Evolutionary conservation across 805 yeast genomes (phyloP), one percentile per base, ranked within the genome.

Genomic region (Starmerella tilneyi): DNA sequence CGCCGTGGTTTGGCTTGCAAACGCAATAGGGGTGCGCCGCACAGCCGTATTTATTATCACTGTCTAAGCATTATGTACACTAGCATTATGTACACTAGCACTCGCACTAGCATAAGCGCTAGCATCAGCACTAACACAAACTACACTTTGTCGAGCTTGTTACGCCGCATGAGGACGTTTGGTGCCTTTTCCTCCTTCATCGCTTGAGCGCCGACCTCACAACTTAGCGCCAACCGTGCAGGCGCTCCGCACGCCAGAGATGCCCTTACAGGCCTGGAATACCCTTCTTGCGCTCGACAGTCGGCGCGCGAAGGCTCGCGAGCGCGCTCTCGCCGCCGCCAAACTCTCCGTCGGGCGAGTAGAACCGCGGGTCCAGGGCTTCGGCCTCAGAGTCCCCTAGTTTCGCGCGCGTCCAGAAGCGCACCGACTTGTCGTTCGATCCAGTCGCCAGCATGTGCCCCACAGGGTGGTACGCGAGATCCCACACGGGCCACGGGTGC

Each of bases 381-480:
- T 49, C 45, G 23, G 40, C 82, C 58, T 74, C 75, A 0, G 84
- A 81, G 65, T 92, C 98, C 54, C 79, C 81, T 2, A 96, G 96
- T 59, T 94, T 72, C 1, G 94, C 81, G 42, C 99, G 71, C 24
- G 88, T 78, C 99, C 99, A 92, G 64, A 94, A 84, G 45, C 96
- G 67, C 20, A 94, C 84, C 5, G 94, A 78, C 59, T 92, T 76
- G 63, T 92, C 99, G 46, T 92, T 85, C 16, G 96, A 89, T 0
- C 96, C 97, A 7, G 96, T 78, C 45, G 94, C 79, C 28, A 92
- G 67, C 41, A 89, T 67, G 63, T 92, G 96, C 3, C 99, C 99
- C 56, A 83, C 68, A 2, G 97, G 97, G 63, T 88, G 96, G 60
- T 86, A 92, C 49, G 88, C 89, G 45, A 92, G 63, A 3, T 94